Percentiles rank a stretch among this genome's conserved stretches.
These are phyloP conservation scores for Podaxis sp. DNA, from an alignment of 768 basidiomycete genomes.

Conservation along the genomic window DNA sequence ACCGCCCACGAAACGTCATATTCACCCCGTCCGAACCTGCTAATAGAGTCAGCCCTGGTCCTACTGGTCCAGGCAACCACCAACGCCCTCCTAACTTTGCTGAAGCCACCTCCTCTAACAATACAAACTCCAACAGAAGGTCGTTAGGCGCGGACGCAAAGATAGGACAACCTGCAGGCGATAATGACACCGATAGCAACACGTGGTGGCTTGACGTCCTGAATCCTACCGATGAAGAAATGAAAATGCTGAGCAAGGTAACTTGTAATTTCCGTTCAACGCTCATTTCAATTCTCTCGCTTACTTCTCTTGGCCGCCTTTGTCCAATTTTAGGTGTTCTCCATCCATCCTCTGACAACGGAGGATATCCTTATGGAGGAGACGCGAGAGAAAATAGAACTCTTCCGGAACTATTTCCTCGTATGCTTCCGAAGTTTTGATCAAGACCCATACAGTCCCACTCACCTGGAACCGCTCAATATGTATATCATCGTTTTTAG, in stretches of 20 bases:
- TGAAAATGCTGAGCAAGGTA: constrained; percentile 95
- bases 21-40: constrained; percentile 18
- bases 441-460: constrained; percentile 96
- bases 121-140: not conserved
- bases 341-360: constrained; percentile 95
- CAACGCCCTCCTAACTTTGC: constrained; percentile 2
- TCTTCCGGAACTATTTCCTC: constrained; percentile 97
- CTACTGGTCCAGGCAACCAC: not conserved
- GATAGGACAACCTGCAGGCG: constrained; percentile 17
- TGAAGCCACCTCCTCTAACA: constrained; percentile 4
- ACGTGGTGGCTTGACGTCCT: constrained; percentile 98
- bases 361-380: constrained; percentile 99
- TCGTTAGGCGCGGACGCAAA: constrained; percentile 15
- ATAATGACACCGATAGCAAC: constrained; percentile 58
- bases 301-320: not conserved
- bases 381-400: constrained; percentile 98
- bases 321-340: constrained; percentile 67
- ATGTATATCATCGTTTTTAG: constrained; percentile 99
- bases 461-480: constrained; percentile 95
- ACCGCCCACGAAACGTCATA: constrained; percentile 20
- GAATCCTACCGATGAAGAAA: constrained; percentile 95
- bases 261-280: constrained; percentile 18
- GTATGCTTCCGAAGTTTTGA: constrained; percentile 99
- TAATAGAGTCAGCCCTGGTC: constrained; percentile 3
- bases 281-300: not conserved